Base-by-base conservation (phyloP, 805 yeast species). In the Saccharomyces kudriavzevii region DNA sequence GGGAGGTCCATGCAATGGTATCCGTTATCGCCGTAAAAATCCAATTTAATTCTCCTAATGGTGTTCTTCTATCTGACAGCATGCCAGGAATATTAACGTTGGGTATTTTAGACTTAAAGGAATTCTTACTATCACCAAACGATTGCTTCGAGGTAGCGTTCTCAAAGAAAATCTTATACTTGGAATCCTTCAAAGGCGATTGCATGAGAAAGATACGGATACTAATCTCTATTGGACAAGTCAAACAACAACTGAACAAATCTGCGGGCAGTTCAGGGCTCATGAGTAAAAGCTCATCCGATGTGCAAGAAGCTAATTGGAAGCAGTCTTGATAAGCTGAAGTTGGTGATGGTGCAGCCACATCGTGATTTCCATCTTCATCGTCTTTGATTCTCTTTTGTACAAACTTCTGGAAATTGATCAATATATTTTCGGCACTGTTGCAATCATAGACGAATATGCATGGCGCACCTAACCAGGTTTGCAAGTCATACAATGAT, bases 401-500 rank as follows among this genome's bases (percentile, higher is more conserved):
- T 1, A 90, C 95, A 68, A 90, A 91, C 60, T 86, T 82, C 61
- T 87, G 87, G 75, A 90, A 94, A 68, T 92, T 92, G 56, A 82
- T 83, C 9, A 94, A 87, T 50, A 94, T 90, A 69, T 90, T 87
- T 1, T 97, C 99, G 0, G 99, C 97, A 55, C 88, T 87, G 62
- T 85, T 88, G 68, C 98, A 90, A 71, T 94, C 99, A 69, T 86
- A 90, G 47, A 92, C 97, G 70, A 87, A 91, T 20, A 94, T 87
- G 52, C 96, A 92, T 0, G 99, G 99, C 1, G 97, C 97, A 9
- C 99, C 99, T 10, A 94, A 74, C 99, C 99, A 94, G 3, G 95
- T 85, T 64, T 94, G 99, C 49, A 94, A 74, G 64, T 94, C 99
- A 69, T 88, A 90, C n/a, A 94, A 72, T 9, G 96, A 88, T 1